Evolutionary conservation across 495 filamentous ascomycete genomes (phyloP).

Genomic region (Hyaloscypha variabilis): DNA sequence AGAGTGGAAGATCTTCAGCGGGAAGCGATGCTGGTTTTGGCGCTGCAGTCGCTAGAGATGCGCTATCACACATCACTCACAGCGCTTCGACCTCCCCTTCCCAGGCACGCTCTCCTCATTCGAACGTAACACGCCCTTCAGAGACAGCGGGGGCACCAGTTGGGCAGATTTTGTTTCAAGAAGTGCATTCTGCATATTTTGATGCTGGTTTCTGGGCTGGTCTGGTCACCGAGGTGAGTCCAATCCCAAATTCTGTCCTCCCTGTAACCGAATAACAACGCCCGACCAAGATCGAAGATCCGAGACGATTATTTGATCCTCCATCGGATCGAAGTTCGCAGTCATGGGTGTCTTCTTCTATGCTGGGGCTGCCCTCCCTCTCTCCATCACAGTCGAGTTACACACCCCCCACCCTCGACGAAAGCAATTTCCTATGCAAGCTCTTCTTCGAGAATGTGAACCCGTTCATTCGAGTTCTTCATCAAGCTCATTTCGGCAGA

Average conservation of each 20-base stretch:
- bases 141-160: background rate
- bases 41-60: no score
- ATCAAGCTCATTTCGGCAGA: slow-evolving; percentile 17
- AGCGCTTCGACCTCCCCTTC: no score
- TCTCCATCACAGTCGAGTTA: background rate
- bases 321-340: background rate
- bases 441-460: slow-evolving; percentile 27
- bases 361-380: background rate
- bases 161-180: slow-evolving; percentile 25
- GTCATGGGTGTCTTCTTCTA: slow-evolving; percentile 10
- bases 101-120: no score
- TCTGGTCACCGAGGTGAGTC: slow-evolving; percentile 19
- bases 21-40: background rate
- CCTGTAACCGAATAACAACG: background rate
- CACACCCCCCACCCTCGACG: slow-evolving; percentile 15
- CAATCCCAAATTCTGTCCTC: background rate
- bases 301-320: slow-evolving; percentile 18
- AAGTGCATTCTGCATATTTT: slow-evolving; percentile 19
- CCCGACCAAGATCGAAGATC: slow-evolving; percentile 20
- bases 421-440: slow-evolving; percentile 26
- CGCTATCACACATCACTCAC: no score
- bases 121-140: background rate
- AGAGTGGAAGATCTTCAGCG: background rate
- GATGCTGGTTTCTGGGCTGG: slow-evolving; percentile 22
- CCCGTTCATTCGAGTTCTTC: slow-evolving; percentile 24